Conservation (phyloP, 176 grass and related monocot species). For the Panicum miliaceum region DNA sequence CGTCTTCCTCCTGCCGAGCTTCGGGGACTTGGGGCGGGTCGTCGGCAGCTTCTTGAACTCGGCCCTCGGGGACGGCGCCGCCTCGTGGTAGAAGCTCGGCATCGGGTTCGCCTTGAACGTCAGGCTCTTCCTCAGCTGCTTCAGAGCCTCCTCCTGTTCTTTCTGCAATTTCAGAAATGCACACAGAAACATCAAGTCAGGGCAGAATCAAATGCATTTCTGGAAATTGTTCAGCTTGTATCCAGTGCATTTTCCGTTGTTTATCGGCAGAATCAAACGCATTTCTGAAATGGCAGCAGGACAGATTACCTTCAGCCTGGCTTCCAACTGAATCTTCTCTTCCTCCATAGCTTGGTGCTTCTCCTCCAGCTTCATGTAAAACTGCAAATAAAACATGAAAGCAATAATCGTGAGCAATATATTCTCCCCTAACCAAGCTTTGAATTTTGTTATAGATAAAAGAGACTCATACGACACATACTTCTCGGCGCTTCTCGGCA, state of each 20-base stretch:
- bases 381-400: slow-evolving; percentile 51
- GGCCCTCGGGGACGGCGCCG: slow-evolving; percentile 83
- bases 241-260: neutral
- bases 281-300: neutral
- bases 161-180: slow-evolving; percentile 54
- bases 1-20: slow-evolving; percentile 88
- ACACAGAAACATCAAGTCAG: neutral
- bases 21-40: slow-evolving; percentile 94
- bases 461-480: slow-evolving; percentile 21
- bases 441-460: slow-evolving; percentile 9
- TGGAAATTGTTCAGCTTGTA: slow-evolving; percentile 3
- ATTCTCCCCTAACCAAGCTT: neutral
- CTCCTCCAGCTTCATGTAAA: slow-evolving; percentile 90
- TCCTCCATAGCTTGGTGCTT: slow-evolving; percentile 91
- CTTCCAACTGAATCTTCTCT: slow-evolving; percentile 75
- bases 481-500: slow-evolving; percentile 91
- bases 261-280: neutral
- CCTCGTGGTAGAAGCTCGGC: slow-evolving; percentile 97
- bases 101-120: slow-evolving; percentile 91
- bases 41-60: slow-evolving; percentile 96
- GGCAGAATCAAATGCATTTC: too few species aligned
- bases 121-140: slow-evolving; percentile 83
- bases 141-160: slow-evolving; percentile 88
- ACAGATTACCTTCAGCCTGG: slow-evolving; percentile 69
- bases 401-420: slow-evolving; percentile 1